Evolutionary conservation across 2,329 filamentous ascomycete species (phyloP).

Genomic region (Sporothrix variecibatus): DNA sequence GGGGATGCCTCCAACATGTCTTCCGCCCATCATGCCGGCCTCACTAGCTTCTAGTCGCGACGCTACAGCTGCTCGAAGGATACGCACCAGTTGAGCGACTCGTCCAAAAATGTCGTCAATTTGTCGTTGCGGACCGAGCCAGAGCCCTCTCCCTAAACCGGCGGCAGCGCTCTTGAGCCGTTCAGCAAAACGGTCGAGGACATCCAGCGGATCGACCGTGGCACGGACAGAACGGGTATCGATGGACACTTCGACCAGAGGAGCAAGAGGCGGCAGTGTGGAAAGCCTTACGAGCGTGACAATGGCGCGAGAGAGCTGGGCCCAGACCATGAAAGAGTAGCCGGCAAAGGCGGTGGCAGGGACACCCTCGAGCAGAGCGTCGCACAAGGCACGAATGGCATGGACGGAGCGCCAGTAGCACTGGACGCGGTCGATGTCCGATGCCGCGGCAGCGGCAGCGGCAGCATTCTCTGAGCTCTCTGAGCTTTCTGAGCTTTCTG

Average conservation of each 20-base stretch:
- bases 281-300: constrained; percentile 23
- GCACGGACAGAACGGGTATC: constrained; percentile 38
- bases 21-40: not conserved
- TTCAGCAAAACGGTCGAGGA: constrained; percentile 33
- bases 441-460: not conserved
- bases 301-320: constrained; percentile 25
- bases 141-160: not conserved
- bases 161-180: constrained; percentile 22
- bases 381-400: constrained; percentile 24
- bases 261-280: constrained; percentile 36
- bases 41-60: not conserved
- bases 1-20: not conserved
- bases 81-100: not conserved
- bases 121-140: not conserved
- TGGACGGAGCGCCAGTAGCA: constrained; percentile 24
- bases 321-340: constrained; percentile 21
- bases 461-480: no score
- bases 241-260: constrained; percentile 34
- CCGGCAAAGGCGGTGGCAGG: constrained; percentile 1
- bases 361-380: constrained; percentile 8
- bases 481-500: no score
- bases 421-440: constrained; percentile 3
- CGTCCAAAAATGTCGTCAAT: not conserved
- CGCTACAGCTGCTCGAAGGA: not conserved
- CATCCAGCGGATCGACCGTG: constrained; percentile 39